Base-by-base conservation (phyloP, 768 basidiomycete genomes). In the Russula ochroleuca region DNA sequence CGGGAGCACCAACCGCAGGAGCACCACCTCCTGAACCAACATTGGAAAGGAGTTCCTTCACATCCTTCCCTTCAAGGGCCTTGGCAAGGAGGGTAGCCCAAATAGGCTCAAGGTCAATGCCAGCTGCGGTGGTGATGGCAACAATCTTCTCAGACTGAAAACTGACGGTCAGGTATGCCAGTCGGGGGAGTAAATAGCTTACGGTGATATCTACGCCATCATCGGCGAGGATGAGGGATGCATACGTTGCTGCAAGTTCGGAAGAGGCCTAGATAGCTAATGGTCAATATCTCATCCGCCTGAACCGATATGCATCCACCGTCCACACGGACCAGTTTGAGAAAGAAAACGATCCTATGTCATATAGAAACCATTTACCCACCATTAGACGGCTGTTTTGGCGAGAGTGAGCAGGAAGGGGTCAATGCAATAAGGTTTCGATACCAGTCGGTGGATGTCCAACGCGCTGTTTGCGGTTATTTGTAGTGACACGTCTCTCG, bases 41-140 rank as follows among this genome's bases (percentile, higher is more conserved):
- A 81, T 93, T 96, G 67, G 90, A 89, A 68, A 99, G 84, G 58
- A 98, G 83, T 50, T 95, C 94, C 79, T 93, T 98, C 72, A 99
- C 85, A 80, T 98, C 86, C 84, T 96, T 97, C 72, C 95, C 96
- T 78, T 96, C 94, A 59, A 99, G 87, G 40, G 97, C 96, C 78
- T 97, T 98, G 67, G 96, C 91, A 73, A 99, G 92, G 71, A 99
- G 89, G 15, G 88, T 78, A 63, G 94, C 94, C 97, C 97, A 98
- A 81, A 99, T 98, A 62, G 95, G 84, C 78, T 98, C 97, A 64
- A 97, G 72, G 28, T 97, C 94, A 67, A 93, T 80, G 62, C 79
- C 78, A 59, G 96, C 97, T 59, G 92, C 95, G 61, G 74, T 75
- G 70, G 90, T 92, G 74, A 98, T 75, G n/a, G 93, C 80, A 71